phyloP scores from a whole-genome alignment of 169 alveolate genomes.

The Neospora caninum region DNA sequence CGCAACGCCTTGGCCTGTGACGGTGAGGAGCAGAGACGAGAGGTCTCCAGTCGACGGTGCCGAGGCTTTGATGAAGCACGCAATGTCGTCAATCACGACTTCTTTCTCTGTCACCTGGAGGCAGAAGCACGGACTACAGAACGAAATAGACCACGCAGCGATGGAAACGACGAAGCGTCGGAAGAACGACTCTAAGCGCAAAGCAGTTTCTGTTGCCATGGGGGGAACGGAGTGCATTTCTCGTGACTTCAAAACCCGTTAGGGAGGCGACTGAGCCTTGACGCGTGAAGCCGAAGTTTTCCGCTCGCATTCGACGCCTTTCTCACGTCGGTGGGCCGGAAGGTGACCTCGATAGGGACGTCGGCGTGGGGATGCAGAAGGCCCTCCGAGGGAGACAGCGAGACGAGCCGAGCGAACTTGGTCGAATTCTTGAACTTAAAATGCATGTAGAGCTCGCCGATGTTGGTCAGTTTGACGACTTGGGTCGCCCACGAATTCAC shows the following conservation, averaged over 20 bases:
- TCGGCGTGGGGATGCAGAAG: slow-evolving; percentile 59
- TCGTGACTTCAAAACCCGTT: too few species aligned
- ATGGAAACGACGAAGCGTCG: not conserved
- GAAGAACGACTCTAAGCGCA: too few species aligned
- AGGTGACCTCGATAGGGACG: slow-evolving; percentile 47
- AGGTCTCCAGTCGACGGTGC: slow-evolving; percentile 2
- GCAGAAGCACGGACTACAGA: not conserved
- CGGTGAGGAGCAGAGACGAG: slow-evolving; percentile 43
- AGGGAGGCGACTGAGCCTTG: too few species aligned
- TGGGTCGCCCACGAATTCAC: slow-evolving; percentile 65
- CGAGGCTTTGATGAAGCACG: slow-evolving; percentile 22
- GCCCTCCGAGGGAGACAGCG: slow-evolving; percentile 65
- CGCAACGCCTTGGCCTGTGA: slow-evolving; percentile 53
- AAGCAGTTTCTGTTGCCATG: too few species aligned
- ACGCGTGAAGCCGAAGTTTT: too few species aligned
- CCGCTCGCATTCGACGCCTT: too few species aligned
- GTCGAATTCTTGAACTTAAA: slow-evolving; percentile 60
- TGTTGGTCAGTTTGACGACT: slow-evolving; percentile 64
- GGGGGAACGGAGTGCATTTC: too few species aligned
- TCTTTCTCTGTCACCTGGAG: slow-evolving; percentile 55
- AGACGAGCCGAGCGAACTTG: not conserved
- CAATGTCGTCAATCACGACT: slow-evolving; percentile 52
- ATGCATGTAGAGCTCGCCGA: slow-evolving; percentile 68
- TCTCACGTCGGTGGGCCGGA: slow-evolving; percentile 55
- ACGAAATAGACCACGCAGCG: not conserved